phyloP scores from a whole-genome alignment of 2,329 filamentous ascomycete species.

The Drechmeria coniospora region DNA sequence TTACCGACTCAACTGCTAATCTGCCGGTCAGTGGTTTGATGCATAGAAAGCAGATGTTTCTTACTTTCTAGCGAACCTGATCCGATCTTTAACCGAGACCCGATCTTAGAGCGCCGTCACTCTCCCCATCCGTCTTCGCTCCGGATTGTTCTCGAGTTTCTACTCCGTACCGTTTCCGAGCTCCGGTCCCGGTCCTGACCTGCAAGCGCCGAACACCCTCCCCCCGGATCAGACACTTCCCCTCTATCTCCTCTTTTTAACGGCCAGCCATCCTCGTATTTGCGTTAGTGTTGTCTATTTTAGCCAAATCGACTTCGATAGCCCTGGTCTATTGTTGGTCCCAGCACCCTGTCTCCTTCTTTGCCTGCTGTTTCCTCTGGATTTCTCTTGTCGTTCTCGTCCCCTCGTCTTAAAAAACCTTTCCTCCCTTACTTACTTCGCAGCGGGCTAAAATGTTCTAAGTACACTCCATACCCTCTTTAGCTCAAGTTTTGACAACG shows the following conservation, averaged over 20 bases:
- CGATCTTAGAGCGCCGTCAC: background rate
- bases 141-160: background rate
- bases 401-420: background rate
- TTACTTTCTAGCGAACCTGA: background rate
- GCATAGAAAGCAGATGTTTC: background rate
- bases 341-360: background rate
- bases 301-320: no score
- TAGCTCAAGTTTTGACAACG: no score
- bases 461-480: no score
- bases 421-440: background rate
- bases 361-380: background rate
- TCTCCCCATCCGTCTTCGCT: background rate
- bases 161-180: background rate
- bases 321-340: no score
- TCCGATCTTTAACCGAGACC: background rate
- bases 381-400: background rate
- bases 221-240: background rate
- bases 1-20: background rate
- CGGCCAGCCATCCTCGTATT: background rate
- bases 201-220: background rate
- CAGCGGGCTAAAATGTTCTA: no score
- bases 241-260: background rate
- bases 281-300: background rate
- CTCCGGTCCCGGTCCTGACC: background rate
- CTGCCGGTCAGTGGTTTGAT: background rate